phyloP scores from a whole-genome alignment of 2,329 filamentous ascomycete species.

The Colletotrichum sidae region DNA sequence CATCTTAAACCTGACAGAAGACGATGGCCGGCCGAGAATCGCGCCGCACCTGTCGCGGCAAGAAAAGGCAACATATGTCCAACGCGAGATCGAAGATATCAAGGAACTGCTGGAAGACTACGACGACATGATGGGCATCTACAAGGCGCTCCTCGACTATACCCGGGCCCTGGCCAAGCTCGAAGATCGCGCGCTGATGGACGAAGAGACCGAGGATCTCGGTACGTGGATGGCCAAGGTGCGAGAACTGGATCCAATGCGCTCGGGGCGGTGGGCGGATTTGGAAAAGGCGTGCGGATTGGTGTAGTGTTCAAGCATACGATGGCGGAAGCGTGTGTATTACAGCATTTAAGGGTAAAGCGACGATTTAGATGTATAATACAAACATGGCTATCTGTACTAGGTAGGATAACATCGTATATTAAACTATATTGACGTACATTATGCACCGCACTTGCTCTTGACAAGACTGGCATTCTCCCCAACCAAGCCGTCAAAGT shows the following conservation, averaged over 20 bases:
- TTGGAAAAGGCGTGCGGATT: constrained; percentile 55
- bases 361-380: constrained; percentile 9
- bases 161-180: constrained; percentile 69
- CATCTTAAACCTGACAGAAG: constrained; percentile 74
- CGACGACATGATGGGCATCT: constrained; percentile 80
- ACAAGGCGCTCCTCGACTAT: constrained; percentile 85
- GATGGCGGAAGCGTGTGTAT: neutral
- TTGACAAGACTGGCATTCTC: constrained; percentile 56
- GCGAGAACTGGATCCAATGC: constrained; percentile 77
- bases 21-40: constrained; percentile 66
- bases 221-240: constrained; percentile 72
- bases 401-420: neutral
- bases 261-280: constrained; percentile 81
- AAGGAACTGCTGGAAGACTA: constrained; percentile 73
- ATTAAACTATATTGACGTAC: constrained; percentile 30
- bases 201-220: constrained; percentile 59
- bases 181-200: constrained; percentile 54
- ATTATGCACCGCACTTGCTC: constrained; percentile 45
- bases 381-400: neutral
- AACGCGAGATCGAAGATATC: constrained; percentile 79
- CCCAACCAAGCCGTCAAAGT: constrained; percentile 79
- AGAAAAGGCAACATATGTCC: constrained; percentile 75
- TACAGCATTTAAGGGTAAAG: constrained; percentile 25
- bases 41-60: constrained; percentile 70
- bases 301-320: neutral